phyloP scores from a whole-genome alignment of 495 filamentous ascomycete genomes.

The Xylaria flabelliformis region DNA sequence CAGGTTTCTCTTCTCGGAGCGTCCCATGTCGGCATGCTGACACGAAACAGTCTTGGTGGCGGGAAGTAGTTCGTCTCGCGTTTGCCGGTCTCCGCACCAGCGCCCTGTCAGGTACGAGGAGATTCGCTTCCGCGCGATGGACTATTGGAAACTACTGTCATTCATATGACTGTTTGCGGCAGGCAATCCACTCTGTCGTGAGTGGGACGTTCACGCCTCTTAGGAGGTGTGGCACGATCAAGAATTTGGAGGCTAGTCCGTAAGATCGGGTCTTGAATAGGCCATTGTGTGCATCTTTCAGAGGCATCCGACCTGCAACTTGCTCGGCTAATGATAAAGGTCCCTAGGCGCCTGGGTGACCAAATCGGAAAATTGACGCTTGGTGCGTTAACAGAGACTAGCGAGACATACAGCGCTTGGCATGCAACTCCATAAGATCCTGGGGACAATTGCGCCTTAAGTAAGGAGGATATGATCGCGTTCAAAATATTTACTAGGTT shows the following conservation, averaged over 20 bases:
- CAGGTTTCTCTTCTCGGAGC: not conserved
- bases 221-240: slow-evolving; percentile 7
- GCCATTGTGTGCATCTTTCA: slow-evolving; percentile 16
- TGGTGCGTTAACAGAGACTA: slow-evolving; percentile 25
- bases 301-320: slow-evolving; percentile 4
- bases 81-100: slow-evolving; percentile 10
- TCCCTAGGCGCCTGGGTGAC: slow-evolving; percentile 13
- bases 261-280: slow-evolving; percentile 26
- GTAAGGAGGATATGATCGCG: not conserved
- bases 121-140: not conserved
- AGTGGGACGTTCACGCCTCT: not conserved
- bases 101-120: slow-evolving; percentile 21
- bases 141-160: not conserved
- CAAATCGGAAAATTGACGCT: slow-evolving; percentile 26
- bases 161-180: not conserved
- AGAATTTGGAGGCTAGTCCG: slow-evolving; percentile 10
- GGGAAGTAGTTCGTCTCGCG: slow-evolving; percentile 15
- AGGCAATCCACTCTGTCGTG: not conserved
- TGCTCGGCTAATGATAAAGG: slow-evolving; percentile 25
- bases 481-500: not conserved
- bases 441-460: not conserved
- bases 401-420: slow-evolving; percentile 27
- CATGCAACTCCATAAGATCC: slow-evolving; percentile 14
- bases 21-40: slow-evolving; percentile 23
- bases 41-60: slow-evolving; percentile 19